Percentiles rank a stretch among this genome's conserved stretches.
Conservation (phyloP, 2,329 filamentous ascomycete genomes). For the Verruconis gallopava region DNA sequence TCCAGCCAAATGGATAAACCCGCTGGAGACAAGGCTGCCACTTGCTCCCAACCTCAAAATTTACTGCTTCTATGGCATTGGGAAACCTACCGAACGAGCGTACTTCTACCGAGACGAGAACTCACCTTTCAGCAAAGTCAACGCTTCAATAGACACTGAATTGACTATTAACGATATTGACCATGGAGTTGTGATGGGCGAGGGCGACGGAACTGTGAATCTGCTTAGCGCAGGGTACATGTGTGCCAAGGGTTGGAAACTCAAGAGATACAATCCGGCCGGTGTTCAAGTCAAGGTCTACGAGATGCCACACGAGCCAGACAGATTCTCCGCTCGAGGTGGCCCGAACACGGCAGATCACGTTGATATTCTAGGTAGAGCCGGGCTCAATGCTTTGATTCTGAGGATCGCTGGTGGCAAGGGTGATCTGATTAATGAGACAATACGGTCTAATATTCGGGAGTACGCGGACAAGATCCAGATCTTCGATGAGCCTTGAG, state of each 20-base stretch:
- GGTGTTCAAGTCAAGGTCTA: conserved; percentile 69
- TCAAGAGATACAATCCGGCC: conserved; percentile 87
- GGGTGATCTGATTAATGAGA: conserved; percentile 65
- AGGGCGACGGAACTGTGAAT: conserved; percentile 92
- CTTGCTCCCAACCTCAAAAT: conserved; percentile 83
- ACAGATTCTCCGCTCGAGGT: conserved; percentile 72
- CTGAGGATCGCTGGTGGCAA: conserved; percentile 74
- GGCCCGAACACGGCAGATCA: conserved; percentile 74
- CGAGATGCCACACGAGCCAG: conserved; percentile 95
- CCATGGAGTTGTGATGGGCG: conserved; percentile 87
- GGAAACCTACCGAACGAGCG: conserved; percentile 81
- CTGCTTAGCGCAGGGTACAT: conserved; percentile 89
- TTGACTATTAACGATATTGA: conserved; percentile 44
- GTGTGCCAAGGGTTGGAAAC: conserved; percentile 89
- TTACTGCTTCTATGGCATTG: conserved; percentile 93
- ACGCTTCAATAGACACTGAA: conserved; percentile 44
- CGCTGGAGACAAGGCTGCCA: conserved; percentile 76
- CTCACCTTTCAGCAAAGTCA: conserved; percentile 52
- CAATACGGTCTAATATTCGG: conserved; percentile 65
- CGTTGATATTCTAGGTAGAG: conserved; percentile 85
- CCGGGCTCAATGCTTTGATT: conserved; percentile 82
- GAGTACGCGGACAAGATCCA: conserved; percentile 75
- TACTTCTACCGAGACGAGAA: conserved; percentile 78
- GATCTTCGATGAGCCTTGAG: conserved; percentile 58
- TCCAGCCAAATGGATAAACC: conserved; percentile 81